Base-by-base conservation (phyloP, 2,329 filamentous ascomycete species). In the Podosphaera aphanis region DNA sequence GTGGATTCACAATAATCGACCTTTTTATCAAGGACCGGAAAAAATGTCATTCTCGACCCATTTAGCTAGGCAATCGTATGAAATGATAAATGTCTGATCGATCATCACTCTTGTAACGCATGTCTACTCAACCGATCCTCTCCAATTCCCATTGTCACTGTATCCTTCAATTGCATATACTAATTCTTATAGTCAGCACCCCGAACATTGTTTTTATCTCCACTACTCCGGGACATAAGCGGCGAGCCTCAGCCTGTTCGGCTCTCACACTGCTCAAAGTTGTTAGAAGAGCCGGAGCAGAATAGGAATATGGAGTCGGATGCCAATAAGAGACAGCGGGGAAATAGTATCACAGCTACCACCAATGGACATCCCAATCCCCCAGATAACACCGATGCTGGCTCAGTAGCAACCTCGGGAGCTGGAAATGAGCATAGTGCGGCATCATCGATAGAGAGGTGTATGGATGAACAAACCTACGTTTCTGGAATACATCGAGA, bases 301-400 rank as follows among this genome's bases (percentile, higher is more conserved):
- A 49, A 51, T 52, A 45, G 44, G 44, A 43, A 52, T 49, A 56
- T 56, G 52, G 52, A 51, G 13, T 48, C 51, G 44, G 53, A 55
- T 38, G 48, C 51, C 18, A 48, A 49, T 37, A 55, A 53, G 48
- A 53, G 53, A 43, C 48, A 50, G 33, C 45, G 53, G 19, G 50
- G 46, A 27, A 53, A 56, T 35, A 56, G 53, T 40, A 43, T 56
- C 20, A 51, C 50, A 13, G 49, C 51, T 3, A 49, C 53, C 5
- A 49, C 55, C 18, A 54, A 55, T 48, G 53, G 50, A 33, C 52
- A 49, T 40, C 48, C 53, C 2, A 52, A 40, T 20, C 41, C 52
- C 2, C n/a, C 51, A n/a, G 38, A 50, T 19, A 50, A 46, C 29
- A 53, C 52, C 27, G 51, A 55, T 10, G 44, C 36, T 19, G 50